Conservation (phyloP, 2,329 filamentous ascomycete genomes). For the Dactylonectria estremocensis region DNA sequence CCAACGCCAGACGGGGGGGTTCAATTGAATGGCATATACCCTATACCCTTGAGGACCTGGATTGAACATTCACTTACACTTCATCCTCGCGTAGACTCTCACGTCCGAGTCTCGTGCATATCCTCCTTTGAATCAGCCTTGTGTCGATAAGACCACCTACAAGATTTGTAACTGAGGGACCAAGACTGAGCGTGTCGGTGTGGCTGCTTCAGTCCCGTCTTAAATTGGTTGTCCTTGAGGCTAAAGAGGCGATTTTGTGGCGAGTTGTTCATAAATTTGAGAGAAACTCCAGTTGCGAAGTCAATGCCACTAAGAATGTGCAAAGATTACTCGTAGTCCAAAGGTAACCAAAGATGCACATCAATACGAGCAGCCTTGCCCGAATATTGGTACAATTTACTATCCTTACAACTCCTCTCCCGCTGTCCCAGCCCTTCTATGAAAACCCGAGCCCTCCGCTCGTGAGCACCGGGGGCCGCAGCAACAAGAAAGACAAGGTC, state of each 20-base stretch:
- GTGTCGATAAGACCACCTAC: not conserved
- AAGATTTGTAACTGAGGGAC: not conserved
- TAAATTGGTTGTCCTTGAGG: not conserved
- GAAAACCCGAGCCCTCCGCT: slow-evolving; percentile 39
- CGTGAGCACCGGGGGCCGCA: slow-evolving; percentile 40
- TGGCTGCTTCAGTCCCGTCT: no score
- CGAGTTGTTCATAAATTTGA: no score
- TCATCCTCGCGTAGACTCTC: not conserved
- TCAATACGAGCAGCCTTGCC: slow-evolving; percentile 43
- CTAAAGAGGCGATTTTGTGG: no score
- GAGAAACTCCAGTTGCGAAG: not conserved
- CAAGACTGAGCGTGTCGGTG: no score
- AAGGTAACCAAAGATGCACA: slow-evolving; percentile 31
- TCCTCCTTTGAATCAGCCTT: not conserved
- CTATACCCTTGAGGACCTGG: no score
- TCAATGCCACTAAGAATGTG: no score
- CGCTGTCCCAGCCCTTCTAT: slow-evolving; percentile 49
- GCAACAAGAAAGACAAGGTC: slow-evolving; percentile 42
- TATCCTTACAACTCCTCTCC: slow-evolving; percentile 54
- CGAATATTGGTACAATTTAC: slow-evolving; percentile 52
- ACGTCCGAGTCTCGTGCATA: not conserved
- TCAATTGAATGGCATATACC: not conserved
- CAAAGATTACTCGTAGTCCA: not conserved
- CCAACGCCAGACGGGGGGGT: not conserved
- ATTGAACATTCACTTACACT: not conserved